These are phyloP conservation scores for Neoarthrinium moseri DNA, from an alignment of 2,329 filamentous ascomycete species.

Conservation along the genomic window DNA sequence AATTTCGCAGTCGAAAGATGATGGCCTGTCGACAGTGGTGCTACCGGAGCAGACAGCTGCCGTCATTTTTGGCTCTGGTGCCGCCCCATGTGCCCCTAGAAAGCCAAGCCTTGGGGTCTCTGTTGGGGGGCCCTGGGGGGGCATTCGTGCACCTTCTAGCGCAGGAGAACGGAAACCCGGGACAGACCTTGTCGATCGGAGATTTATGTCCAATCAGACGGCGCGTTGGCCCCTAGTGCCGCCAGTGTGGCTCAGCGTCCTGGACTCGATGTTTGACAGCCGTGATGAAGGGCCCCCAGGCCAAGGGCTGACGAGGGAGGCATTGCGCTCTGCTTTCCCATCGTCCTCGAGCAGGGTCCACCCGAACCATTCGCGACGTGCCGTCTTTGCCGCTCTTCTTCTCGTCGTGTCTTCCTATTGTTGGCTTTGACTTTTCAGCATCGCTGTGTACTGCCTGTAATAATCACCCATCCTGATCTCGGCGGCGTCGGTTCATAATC, in stretches of 20 bases:
- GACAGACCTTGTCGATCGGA: constrained; percentile 12
- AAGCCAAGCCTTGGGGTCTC: constrained; percentile 1
- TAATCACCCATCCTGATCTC: too few species aligned
- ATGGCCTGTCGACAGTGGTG: constrained; percentile 8
- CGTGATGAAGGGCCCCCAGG: too few species aligned
- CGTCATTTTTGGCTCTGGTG: neutral
- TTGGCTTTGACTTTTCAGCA: too few species aligned
- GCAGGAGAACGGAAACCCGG: too few species aligned
- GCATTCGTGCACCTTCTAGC: neutral
- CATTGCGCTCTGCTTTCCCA: constrained; percentile 1
- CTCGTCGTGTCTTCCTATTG: neutral
- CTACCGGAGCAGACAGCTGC: constrained; percentile 9
- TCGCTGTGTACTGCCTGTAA: too few species aligned
- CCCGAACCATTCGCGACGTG: too few species aligned
- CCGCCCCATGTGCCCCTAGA: neutral
- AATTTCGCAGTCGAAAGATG: too few species aligned
- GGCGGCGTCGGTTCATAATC: too few species aligned
- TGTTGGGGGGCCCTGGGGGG: neutral
- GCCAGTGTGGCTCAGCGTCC: constrained; percentile 1
- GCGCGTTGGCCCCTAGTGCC: neutral
- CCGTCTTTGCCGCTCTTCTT: neutral
- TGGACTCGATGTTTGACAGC: neutral
- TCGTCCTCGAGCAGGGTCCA: neutral
- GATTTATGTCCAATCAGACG: constrained; percentile 7
- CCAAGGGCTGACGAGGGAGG: constrained; percentile 5